Base-by-base conservation (phyloP, 768 basidiomycete genomes). In the Russula sp. region DNA sequence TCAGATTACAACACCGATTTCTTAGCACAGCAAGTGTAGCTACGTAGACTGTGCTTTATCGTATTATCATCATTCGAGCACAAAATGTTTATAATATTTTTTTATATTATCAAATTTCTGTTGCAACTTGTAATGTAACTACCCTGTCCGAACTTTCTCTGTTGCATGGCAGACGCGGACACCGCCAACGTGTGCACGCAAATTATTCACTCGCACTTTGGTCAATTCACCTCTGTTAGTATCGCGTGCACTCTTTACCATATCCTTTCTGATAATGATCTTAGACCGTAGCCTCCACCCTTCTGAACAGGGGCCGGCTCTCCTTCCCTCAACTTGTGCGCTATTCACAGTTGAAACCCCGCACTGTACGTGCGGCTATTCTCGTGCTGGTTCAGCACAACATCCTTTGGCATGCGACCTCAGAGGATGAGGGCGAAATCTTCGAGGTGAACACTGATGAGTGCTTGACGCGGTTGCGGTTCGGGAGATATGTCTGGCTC, bases 371-470 rank as follows among this genome's bases (percentile, higher is more conserved):
- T 56, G 84, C 85, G 32, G 80, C 84, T 20, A 75, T 95, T 20
- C 76, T 97, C 48, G 81, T 87, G 48, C 81, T 98, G 56, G 79
- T 95, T 18, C 95, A 98, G 70, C 95, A 98, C 71, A 94, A 97
- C 73, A 73, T 97, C 47, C 77, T 95, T 47, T 94, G 93, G 90
- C 90, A 93, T 70, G 82, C 86, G 9, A 80, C 81, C 42, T 80
- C 80, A 6, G 85, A 85, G 9, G 83, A 85, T n/a, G 86, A 84
- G 45, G 83, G 82, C 6, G 88, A 88, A 65, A 81, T 89, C 60
- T 78, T 90, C 51, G 93, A 97, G 71, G 77, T 96, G 65, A 93
- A 93, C 68, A 75, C 84, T 14, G 83, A 88, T 57, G 92, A 93
- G 70, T 94, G 93, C 71, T 77, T 97, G 39, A 76, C 85, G 74